Evolutionary conservation across 192 early-diverging fungal genomes (phyloP).

Genomic region (Oehlia diaphana): DNA sequence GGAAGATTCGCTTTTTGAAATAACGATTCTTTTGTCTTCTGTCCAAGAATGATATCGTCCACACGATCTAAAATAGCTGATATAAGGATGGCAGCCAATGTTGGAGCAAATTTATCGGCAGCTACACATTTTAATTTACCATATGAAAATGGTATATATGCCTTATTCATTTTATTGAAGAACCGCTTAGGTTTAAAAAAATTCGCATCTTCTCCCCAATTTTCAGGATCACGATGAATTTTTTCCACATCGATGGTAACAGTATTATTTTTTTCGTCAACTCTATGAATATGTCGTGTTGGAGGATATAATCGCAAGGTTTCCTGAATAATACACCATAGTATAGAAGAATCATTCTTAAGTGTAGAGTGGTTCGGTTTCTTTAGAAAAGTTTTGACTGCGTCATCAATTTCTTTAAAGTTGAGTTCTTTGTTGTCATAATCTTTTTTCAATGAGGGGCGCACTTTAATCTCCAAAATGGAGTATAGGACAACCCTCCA

Average conservation of each 20-base stretch:
- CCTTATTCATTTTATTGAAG: background rate
- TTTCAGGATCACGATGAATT: constrained; percentile 9
- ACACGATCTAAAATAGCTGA: background rate
- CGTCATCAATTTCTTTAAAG: background rate
- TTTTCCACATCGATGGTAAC: background rate
- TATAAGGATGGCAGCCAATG: constrained; percentile 1
- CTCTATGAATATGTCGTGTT: constrained; percentile 7
- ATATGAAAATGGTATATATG: background rate
- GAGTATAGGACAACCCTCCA: constrained; percentile 7
- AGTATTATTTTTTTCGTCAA: too few relatives aligned
- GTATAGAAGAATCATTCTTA: background rate
- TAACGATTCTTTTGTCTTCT: background rate
- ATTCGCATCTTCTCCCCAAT: background rate
- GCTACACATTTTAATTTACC: background rate
- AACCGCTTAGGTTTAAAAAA: constrained; percentile 3
- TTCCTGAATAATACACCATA: background rate
- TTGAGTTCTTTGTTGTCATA: background rate
- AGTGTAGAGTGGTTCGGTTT: background rate
- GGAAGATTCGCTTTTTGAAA: background rate
- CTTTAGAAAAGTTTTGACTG: background rate
- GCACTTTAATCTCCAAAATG: constrained; percentile 10
- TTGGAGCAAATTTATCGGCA: constrained; percentile 10
- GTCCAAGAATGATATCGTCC: background rate
- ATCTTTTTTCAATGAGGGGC: background rate
- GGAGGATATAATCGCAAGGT: constrained; percentile 10